A percentile compares a stretch with the other conserved stretches of the same genome.
These are phyloP conservation scores for Exsudoporus frostii DNA, from an alignment of 768 basidiomycete species.

Conservation along the genomic window DNA sequence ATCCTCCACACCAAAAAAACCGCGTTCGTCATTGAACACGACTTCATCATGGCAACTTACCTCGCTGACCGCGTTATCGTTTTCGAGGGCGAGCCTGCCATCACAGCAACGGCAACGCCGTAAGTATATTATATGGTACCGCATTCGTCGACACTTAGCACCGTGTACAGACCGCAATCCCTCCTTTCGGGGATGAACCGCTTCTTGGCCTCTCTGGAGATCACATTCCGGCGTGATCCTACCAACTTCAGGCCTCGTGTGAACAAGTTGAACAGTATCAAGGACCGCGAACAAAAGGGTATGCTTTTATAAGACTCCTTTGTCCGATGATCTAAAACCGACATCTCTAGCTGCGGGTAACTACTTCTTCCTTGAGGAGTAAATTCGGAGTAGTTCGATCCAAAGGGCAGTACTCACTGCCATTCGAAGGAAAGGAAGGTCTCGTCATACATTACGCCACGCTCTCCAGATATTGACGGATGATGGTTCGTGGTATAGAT, in stretches of 20 bases:
- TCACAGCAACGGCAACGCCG: slow-evolving; percentile 88
- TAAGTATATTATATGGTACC: slow-evolving; percentile 38
- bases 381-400: slow-evolving; percentile 13
- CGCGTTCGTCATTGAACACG: slow-evolving; percentile 99
- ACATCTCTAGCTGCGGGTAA: slow-evolving; percentile 62
- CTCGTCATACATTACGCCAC: slow-evolving; percentile 3
- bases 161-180: slow-evolving; percentile 73
- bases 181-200: slow-evolving; percentile 97
- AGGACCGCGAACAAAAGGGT: slow-evolving; percentile 89
- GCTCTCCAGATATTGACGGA: slow-evolving; percentile 7
- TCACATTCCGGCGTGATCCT: slow-evolving; percentile 97
- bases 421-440: slow-evolving; percentile 12
- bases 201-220: slow-evolving; percentile 92
- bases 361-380: slow-evolving; percentile 93
- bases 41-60: slow-evolving; percentile 99
- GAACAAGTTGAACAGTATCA: slow-evolving; percentile 81
- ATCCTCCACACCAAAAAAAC: slow-evolving; percentile 97
- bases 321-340: slow-evolving; percentile 5
- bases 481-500: slow-evolving; percentile 7
- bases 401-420: background rate
- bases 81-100: slow-evolving; percentile 83
- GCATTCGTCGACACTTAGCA: background rate
- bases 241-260: slow-evolving; percentile 90
- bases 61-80: slow-evolving; percentile 97
- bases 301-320: slow-evolving; percentile 19